Evolutionary conservation across 441 rosid species (phyloP), one percentile per base, ranked within the genome.

Genomic region (Euphorbia celastroides): DNA sequence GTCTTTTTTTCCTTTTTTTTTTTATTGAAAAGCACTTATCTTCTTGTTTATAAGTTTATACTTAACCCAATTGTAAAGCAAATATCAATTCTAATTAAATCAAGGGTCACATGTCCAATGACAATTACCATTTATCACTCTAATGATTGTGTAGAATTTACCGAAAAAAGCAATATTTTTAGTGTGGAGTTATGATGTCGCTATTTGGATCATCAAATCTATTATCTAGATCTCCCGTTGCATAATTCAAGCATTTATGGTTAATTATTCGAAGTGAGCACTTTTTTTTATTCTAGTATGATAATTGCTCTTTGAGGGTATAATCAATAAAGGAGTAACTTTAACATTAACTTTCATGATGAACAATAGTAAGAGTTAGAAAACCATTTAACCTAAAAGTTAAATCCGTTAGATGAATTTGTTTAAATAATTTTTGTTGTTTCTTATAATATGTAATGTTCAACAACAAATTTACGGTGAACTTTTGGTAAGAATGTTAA

Each of bases 51-150:
- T 31, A 27, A 68, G 1, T 58, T 16, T 17, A 52, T 12, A 56
- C 42, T 56, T 32, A 57, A 54, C 60, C 48, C 59, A 28, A 22
- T 31, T 41, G 31, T 7, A 57, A 52, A 65, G 38, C 63, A 62
- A 57, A 42, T 54, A 25, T 20, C 63, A 26, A 52, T 72, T 30
- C 70, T 25, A 67, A 65, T 60, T 19, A 66, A 72, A 60, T 65
- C 51, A 71, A 66, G 71, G 64, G 75, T 71, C 74, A 57, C 56
- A 62, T 64, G 56, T 69, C 52, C n/a, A 66, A 61, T 46, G 56
- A 71, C 66, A 67, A 16, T 48, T 46, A 44, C 51, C 59, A 5
- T 36, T 72, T 32, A 46, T 38, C 44, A 12, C 48, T 32, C 36
- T 55, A 48, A 22, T 50, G 14, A 48, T 57, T 65, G n/a, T 65